phyloP scores from a whole-genome alignment of 495 filamentous ascomycete species.

The Friedmanniomyces simplex region DNA sequence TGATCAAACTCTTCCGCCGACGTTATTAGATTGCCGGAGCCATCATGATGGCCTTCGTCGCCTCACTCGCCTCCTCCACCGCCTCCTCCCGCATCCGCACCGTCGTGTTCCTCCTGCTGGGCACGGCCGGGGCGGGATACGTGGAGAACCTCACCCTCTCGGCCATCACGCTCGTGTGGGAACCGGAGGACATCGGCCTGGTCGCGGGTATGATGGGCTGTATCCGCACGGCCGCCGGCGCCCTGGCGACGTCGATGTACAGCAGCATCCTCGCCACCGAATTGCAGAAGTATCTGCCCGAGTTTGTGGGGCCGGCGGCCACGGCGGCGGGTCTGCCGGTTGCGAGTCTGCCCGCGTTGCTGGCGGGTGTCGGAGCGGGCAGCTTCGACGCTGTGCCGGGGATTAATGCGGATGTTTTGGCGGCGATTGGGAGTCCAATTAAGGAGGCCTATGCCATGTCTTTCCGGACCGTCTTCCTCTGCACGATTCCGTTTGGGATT shows the following conservation, averaged over 20 bases:
- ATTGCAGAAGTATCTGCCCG: constrained; percentile 32
- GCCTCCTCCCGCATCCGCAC: constrained; percentile 11
- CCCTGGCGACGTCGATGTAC: constrained; percentile 36
- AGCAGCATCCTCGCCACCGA: constrained; percentile 34
- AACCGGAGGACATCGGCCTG: constrained; percentile 38
- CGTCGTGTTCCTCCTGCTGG: constrained; percentile 18
- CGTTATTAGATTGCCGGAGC: neutral
- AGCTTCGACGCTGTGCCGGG: constrained; percentile 35
- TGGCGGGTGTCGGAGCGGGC: constrained; percentile 30
- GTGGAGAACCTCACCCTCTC: constrained; percentile 26
- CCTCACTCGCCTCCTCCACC: constrained; percentile 7
- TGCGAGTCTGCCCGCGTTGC: constrained; percentile 33
- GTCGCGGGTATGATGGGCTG: constrained; percentile 37
- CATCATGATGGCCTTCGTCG: constrained; percentile 13
- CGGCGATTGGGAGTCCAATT: constrained; percentile 29
- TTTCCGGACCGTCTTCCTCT: constrained; percentile 39
- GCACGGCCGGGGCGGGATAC: constrained; percentile 20
- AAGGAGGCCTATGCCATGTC: constrained; percentile 35
- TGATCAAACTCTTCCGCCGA: constrained; percentile 9
- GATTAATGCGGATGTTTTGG: constrained; percentile 30
- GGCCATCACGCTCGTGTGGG: constrained; percentile 23
- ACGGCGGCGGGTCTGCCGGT: constrained; percentile 36
- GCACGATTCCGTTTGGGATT: constrained; percentile 39
- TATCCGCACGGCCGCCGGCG: constrained; percentile 24
- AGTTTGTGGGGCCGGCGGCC: constrained; percentile 33